Evolutionary conservation across 106 monocot genomes (phyloP).

Genomic region (Triglochin maritima): DNA sequence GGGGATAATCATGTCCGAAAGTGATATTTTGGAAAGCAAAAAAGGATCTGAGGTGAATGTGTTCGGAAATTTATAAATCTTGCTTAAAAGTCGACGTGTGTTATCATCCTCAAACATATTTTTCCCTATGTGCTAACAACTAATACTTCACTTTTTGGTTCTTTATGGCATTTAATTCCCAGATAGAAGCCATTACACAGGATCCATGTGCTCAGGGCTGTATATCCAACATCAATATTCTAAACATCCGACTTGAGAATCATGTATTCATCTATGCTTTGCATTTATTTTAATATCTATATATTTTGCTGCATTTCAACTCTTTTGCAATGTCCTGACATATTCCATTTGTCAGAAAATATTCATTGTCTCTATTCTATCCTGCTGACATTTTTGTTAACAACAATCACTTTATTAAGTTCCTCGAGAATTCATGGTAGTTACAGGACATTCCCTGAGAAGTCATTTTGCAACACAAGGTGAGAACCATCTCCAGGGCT

Average conservation of each 20-base stretch:
- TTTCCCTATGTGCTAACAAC: background rate
- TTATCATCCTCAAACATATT: background rate
- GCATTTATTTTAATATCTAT: background rate
- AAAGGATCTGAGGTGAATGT: background rate
- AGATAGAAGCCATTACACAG: constrained; percentile 81
- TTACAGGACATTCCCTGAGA: too few relatives aligned
- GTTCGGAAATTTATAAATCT: too few relatives aligned
- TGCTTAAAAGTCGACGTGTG: too few relatives aligned
- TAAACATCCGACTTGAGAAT: constrained; percentile 71
- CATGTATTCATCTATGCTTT: constrained; percentile 36
- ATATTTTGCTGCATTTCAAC: background rate
- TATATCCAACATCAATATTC: constrained; percentile 65
- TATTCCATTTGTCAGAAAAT: too few relatives aligned
- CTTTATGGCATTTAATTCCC: background rate
- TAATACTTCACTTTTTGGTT: background rate
- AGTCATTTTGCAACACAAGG: too few relatives aligned
- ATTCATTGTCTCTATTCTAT: too few relatives aligned
- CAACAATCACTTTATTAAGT: too few relatives aligned
- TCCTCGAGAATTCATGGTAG: too few relatives aligned
- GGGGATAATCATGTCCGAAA: too few relatives aligned
- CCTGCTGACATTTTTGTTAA: too few relatives aligned
- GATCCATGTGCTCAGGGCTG: constrained; percentile 48
- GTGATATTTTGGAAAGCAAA: background rate
- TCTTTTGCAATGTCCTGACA: background rate
- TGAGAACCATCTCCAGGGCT: too few relatives aligned